phyloP scores from a whole-genome alignment of 306 rosid genomes.

The Parietaria judaica region DNA sequence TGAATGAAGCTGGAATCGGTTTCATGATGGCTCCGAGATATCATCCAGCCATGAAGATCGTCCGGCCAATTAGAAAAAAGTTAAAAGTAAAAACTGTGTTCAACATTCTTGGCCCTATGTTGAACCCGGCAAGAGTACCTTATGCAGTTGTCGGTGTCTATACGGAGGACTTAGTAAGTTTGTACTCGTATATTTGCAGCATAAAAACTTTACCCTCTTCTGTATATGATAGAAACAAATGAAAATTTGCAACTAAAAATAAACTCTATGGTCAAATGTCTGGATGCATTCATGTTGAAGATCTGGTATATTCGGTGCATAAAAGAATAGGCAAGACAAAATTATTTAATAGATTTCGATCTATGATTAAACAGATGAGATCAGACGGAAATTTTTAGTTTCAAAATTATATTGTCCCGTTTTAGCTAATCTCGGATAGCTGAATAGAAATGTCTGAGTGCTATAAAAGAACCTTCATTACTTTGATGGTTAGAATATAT shows the following conservation, averaged over 20 bases:
- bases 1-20: conserved; percentile 78
- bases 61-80: conserved; percentile 71
- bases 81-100: conserved; percentile 78
- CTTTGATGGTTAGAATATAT: background rate
- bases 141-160: conserved; percentile 96
- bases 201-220: background rate
- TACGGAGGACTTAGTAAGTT: conserved; percentile 58
- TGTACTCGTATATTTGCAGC: conserved; percentile 3
- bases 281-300: too few species aligned
- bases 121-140: conserved; percentile 84
- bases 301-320: too few species aligned
- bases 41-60: conserved; percentile 87
- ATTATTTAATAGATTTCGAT: too few species aligned
- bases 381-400: too few species aligned
- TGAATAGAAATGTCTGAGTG: background rate
- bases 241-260: background rate
- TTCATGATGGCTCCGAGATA: conserved; percentile 88
- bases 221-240: background rate
- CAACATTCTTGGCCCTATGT: conserved; percentile 86
- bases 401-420: background rate
- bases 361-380: too few species aligned
- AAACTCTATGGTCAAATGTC: background rate
- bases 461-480: background rate
- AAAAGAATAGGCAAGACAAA: too few species aligned
- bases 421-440: background rate